Evolutionary conservation across 768 basidiomycete genomes (phyloP).

Genomic region (Neoboletus magnificus): DNA sequence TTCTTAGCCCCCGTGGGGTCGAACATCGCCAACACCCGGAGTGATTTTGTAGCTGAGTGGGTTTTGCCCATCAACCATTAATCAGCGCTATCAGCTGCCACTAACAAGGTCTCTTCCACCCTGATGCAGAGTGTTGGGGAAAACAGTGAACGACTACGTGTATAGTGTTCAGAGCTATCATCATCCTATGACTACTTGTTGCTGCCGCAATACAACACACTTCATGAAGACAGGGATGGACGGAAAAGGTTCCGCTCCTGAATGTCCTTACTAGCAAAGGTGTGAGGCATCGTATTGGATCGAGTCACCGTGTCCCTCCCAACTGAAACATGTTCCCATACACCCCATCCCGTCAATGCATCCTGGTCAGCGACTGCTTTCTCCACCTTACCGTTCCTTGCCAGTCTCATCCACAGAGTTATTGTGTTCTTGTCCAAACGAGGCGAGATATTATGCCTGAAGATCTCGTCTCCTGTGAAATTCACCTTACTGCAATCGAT

Average conservation of each 20-base stretch:
- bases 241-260: neutral
- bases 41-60: too few species aligned
- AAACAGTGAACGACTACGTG: too few species aligned
- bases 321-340: slow-evolving; percentile 18
- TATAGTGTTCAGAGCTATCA: neutral
- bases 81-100: too few species aligned
- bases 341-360: slow-evolving; percentile 18
- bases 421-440: slow-evolving; percentile 3
- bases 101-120: too few species aligned
- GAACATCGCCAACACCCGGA: too few species aligned
- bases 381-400: neutral
- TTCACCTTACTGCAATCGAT: slow-evolving; percentile 22
- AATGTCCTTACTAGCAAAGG: neutral
- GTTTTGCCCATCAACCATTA: too few species aligned
- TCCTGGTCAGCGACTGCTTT: slow-evolving; percentile 1
- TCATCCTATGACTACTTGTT: too few species aligned
- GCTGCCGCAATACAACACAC: neutral
- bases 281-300: neutral
- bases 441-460: slow-evolving; percentile 2
- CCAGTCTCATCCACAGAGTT: neutral
- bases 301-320: neutral
- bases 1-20: too few species aligned
- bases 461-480: slow-evolving; percentile 7
- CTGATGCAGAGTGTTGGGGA: too few species aligned
- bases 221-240: neutral